Evolutionary conservation across 1,284 basidiomycete species (phyloP), one percentile per base, ranked within the genome.

Genomic region (Ustilago shanxiensis): DNA sequence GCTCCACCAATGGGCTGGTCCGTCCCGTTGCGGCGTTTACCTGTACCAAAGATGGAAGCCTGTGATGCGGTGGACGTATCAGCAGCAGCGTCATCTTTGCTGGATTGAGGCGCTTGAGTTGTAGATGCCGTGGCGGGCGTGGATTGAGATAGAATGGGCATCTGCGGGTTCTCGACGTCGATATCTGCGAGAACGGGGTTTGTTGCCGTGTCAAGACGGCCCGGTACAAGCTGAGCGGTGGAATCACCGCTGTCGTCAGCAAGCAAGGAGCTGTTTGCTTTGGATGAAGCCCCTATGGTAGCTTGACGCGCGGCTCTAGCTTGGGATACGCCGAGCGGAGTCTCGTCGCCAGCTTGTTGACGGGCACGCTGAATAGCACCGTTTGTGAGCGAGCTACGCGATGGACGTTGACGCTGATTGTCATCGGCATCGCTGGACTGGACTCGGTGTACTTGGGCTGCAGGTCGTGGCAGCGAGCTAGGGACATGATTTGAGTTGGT

Each of bases 341-440:
- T 77, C 39, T 70, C 75, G 50, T 73, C 70, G 11, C 75, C 75
- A 2, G 70, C 75, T 39, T 64, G 63, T 33, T 69, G 70, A 18
- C 75, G 66, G 0, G 66, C 75, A 28, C 66, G 56, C 39, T 77
- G 62, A 39, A 77, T 66, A 35, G 75, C 75, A 20, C 63, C 63
- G 16, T 68, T 71, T 35, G 75, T 77, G 49, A 77, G 54, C 14
- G 70, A 72, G 54, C 70, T 73, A 3, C 70, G 66, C n/a, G 59
- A 62, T 7, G 44, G 51, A 18, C 70, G 70, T 26, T 60, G 26
- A 41, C 60, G 70, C 24, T 67, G 70, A 9, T 62, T 31, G 2
- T 67, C 55, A 31, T 61, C 57, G 10, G 31, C 35, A 6, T 60
- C 55, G 10, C 57, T 51, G n/a, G 33, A 14, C 9, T 56, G 52